Base-by-base conservation (phyloP, 192 early-diverging fungal genomes). In the Rhizophagus clarus region DNA sequence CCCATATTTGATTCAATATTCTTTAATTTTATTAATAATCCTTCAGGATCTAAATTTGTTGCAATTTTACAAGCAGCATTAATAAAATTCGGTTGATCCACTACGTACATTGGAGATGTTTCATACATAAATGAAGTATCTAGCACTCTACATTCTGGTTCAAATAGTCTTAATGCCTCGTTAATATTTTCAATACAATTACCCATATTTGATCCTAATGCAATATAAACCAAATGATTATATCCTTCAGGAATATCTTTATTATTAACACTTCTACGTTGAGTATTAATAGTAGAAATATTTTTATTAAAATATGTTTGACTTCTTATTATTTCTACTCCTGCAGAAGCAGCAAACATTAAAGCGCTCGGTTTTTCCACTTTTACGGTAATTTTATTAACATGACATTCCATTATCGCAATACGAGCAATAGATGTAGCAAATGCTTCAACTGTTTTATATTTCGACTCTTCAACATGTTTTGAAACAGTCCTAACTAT, bases 41-140 rank as follows among this genome's bases (percentile, higher is more conserved):
- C 88, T 31, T 88, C 64, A 8, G 98, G 97, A 32, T 86, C 83
- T 73, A 99, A 88, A 63, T 83, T 83, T 1, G 98, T 99, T 51
- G 85, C 84, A 64, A 98, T 76, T 85, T 96, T 94, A 82, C 90
- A 93, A 0, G 91, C 95, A 5, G 90, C 96, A 76, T 99, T 99
- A 70, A 99, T 79, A 82, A 99, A 99, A 51, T 84, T 81, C 4
- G 95, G 93, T 82, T 99, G 98, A 49, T 99, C 95, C 17, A 89
- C 88, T 22, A 92, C 89, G 83, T 99, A 99, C 98, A 99, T 99
- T 40, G 98, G 96, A 12, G 92, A 88, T 0, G 97, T 97, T 82
- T 98, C 96, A 84, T 99, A 99, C 34, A 99, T 85, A 84, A 96
- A 99, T 32, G 95, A 96, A 12, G 98, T 98, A 79, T 99, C 96